A percentile compares a stretch with the other conserved stretches of the same genome.
These are phyloP conservation scores for Heterobasidion occidentale DNA, from an alignment of 1,284 basidiomycete genomes.

Conservation along the genomic window DNA sequence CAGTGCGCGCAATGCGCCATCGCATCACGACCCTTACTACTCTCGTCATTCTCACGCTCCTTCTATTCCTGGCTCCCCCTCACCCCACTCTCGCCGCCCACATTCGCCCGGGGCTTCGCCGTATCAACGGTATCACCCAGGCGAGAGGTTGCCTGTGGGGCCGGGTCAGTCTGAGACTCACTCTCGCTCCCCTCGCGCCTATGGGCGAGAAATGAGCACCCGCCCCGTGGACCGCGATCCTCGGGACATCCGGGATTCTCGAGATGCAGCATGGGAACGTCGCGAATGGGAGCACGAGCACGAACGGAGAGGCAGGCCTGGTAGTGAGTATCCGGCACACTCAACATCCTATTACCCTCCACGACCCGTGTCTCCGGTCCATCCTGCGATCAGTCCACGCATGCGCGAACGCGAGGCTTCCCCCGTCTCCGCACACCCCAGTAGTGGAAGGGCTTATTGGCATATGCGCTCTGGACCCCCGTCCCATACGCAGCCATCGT, in stretches of 20 bases:
- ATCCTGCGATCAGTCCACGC: slow-evolving; percentile 22
- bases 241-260: slow-evolving; percentile 23
- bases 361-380: slow-evolving; percentile 19
- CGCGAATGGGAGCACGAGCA: slow-evolving; percentile 41
- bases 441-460: slow-evolving; percentile 17
- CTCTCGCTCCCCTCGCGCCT: slow-evolving; percentile 50
- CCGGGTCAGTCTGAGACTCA: slow-evolving; percentile 37
- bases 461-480: slow-evolving; percentile 17
- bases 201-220: slow-evolving; percentile 33
- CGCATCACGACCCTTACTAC: slow-evolving; percentile 45
- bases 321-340: slow-evolving; percentile 37
- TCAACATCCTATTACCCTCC: slow-evolving; percentile 20
- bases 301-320: slow-evolving; percentile 31
- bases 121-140: slow-evolving; percentile 36
- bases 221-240: slow-evolving; percentile 12
- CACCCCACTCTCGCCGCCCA: slow-evolving; percentile 31
- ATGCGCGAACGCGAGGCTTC: slow-evolving; percentile 35
- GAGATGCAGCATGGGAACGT: slow-evolving; percentile 50
- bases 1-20: background rate
- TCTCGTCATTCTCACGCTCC: slow-evolving; percentile 36
- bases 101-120: slow-evolving; percentile 37
- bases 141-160: slow-evolving; percentile 40
- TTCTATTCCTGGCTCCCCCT: slow-evolving; percentile 46
- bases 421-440: slow-evolving; percentile 38
- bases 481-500: slow-evolving; percentile 19